Base-by-base conservation (phyloP, 2,329 filamentous ascomycete species). In the Ascocoryne sarcoides region DNA sequence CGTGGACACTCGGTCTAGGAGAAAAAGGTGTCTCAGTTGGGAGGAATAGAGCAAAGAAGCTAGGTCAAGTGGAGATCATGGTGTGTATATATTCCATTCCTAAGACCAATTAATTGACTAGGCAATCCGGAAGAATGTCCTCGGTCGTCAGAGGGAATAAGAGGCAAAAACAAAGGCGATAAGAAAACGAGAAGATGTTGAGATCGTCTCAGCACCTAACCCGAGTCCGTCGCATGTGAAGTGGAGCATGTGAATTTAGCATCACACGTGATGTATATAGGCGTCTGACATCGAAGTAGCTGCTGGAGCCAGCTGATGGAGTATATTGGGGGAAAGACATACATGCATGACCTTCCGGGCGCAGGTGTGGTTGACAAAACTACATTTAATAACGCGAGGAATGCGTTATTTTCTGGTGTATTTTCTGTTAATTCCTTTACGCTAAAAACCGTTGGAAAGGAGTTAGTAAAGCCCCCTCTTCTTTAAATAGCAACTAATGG, bases 211-310 rank as follows among this genome's bases (percentile, higher is more conserved):
- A 26, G 23, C 23, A 7, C 12, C 23, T 7, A 26, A 26, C 7
- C 12, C 12, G 12, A 26, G 23, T 12, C 12, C 23, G 10, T 17
- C 10, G 26, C 12, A 40, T 31, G n/a, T 32, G 32, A 17, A 17
- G 38, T 36, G 16, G 31, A 17, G 32, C 38, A 40, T 40, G 38
- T 40, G 38, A 40, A 40, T 17, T 29, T 10, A 26, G 23, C 23
- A 26, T 26, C 23, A 26, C 23, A 26, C n/a, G n/a, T n/a, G n/a
- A n/a, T n/a, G n/a, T n/a, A n/a, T n/a, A n/a, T n/a, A n/a, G n/a
- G n/a, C n/a, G n/a, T n/a, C n/a, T n/a, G n/a, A n/a, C n/a, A n/a
- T n/a, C n/a, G n/a, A n/a, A n/a, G n/a, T n/a, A n/a, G n/a, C n/a
- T n/a, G n/a, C n/a, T n/a, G n/a, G n/a, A n/a, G n/a, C n/a, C n/a